Evolutionary conservation across 129 eudicot genomes (phyloP), one percentile per base, ranked within the genome.

Genomic region (Heracleum sosnowskyi): DNA sequence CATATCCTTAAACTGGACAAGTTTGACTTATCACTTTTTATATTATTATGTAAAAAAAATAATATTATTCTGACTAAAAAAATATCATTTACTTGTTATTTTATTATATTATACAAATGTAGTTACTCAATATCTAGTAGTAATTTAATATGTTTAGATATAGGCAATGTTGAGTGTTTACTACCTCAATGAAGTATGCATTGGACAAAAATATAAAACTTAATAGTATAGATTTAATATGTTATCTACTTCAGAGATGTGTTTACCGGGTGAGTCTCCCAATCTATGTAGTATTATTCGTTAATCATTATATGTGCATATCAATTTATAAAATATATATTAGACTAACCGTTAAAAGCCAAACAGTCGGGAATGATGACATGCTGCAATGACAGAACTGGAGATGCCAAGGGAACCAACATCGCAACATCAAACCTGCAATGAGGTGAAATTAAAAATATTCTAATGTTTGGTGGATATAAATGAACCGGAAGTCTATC

Each of bases 351-450:
- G 68, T 91, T 49, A 33, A 41, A 63, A 69, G 60, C 83, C 78
- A 76, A 79, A 78, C 69, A 80, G 71, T 85, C 81, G 22, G 98
- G 93, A 84, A 85, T 80, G 75, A 90, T 79, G 75, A 91, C 88
- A 85, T 95, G 94, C 82, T 87, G 92, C 91, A 95, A 76, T 81
- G 98, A 85, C 73, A 95, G 83, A 76, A 95, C 96, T 35, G 97
- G 98, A 28, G 97, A 91, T 69, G 96, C 69, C 68, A 86, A 84
- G 69, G 94, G 97, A 73, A 85, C 87, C 87, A 95, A 87, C 41
- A 81, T 78, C 36, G 97, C 96, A 74, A 95, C 82, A 80, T 91
- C 97, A 85, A 91, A 95, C 97, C 97, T 95, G 90, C 90, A 84
- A 84, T 71, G 71, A 75, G 51, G 41, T 53, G 39, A 80, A n/a